Evolutionary conservation across 2,329 filamentous ascomycete species (phyloP).

Genomic region (Diaporthe caulivora): DNA sequence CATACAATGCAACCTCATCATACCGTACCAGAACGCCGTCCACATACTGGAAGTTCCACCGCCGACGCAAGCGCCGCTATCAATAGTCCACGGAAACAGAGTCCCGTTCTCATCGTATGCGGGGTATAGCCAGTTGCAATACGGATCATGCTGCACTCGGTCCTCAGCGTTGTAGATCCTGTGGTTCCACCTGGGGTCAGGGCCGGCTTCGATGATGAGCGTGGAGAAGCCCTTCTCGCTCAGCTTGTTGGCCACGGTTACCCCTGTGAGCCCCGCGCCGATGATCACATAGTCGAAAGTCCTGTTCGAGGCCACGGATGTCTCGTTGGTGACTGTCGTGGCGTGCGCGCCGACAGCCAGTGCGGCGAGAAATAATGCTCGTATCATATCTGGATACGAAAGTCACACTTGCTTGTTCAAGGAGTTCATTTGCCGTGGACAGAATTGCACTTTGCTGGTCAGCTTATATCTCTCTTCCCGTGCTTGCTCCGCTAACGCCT

Average conservation of each 20-base stretch:
- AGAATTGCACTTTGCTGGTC: not conserved
- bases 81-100: constrained; percentile 38
- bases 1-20: accelerated
- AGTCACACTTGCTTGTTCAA: too few species aligned
- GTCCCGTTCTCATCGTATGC: constrained; percentile 41
- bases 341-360: not conserved
- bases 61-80: constrained; percentile 44
- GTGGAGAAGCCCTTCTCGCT: constrained; percentile 42
- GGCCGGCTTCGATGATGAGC: constrained; percentile 44
- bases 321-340: constrained; percentile 42
- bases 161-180: constrained; percentile 40
- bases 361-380: not conserved
- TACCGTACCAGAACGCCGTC: not conserved
- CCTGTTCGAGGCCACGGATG: constrained; percentile 30
- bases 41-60: constrained; percentile 44
- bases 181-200: constrained; percentile 43
- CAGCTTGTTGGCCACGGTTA: constrained; percentile 38
- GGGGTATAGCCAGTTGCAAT: constrained; percentile 44
- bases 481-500: not conserved
- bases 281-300: constrained; percentile 40
- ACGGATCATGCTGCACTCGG: constrained; percentile 38
- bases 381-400: not conserved
- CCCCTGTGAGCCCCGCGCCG: constrained; percentile 38
- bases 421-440: not conserved
- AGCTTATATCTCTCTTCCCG: not conserved